Evolutionary conservation across 768 basidiomycete species (phyloP).

Genomic region (Flagelloscypha sp.): DNA sequence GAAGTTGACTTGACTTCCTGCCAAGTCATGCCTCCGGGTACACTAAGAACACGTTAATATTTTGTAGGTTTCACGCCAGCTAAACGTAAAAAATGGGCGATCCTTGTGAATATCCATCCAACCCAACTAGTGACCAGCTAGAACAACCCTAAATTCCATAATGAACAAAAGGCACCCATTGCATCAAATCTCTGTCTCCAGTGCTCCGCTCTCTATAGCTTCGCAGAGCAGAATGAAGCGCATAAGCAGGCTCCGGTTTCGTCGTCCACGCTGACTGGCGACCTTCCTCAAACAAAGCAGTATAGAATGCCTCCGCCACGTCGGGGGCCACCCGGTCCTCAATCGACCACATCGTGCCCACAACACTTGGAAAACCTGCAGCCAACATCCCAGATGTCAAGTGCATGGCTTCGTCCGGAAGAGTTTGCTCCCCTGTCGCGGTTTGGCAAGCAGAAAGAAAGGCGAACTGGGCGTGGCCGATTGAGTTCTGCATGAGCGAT

Average conservation of each 20-base stretch:
- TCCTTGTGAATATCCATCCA: too few relatives aligned
- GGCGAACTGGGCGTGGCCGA: conserved; percentile 19
- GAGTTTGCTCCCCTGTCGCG: conserved; percentile 9
- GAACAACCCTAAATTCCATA: conserved; percentile 12
- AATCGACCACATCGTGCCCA: conserved; percentile 28
- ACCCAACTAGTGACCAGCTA: too few relatives aligned
- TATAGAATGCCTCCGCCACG: conserved; percentile 10
- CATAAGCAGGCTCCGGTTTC: conserved; percentile 8
- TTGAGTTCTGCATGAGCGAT: conserved; percentile 8
- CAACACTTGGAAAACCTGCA: conserved; percentile 16
- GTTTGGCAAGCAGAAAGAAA: conserved; percentile 24
- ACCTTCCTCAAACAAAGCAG: conserved; percentile 4
- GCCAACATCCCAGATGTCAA: conserved; percentile 22
- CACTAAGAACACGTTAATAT: too few relatives aligned
- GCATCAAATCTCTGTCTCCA: conserved; percentile 2
- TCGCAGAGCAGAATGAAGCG: conserved; percentile 8
- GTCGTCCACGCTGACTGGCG: conserved; percentile 3
- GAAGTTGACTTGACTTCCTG: too few relatives aligned
- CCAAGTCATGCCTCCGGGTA: too few relatives aligned
- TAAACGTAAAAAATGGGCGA: too few relatives aligned
- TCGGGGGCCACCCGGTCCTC: conserved; percentile 10
- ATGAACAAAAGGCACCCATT: conserved; percentile 15
- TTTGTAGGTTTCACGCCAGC: too few relatives aligned
- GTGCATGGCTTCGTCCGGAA: conserved; percentile 23
- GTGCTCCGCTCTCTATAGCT: conserved; percentile 5